phyloP scores from a whole-genome alignment of 192 early-diverging fungal species.

The Entomortierella lignicola region DNA sequence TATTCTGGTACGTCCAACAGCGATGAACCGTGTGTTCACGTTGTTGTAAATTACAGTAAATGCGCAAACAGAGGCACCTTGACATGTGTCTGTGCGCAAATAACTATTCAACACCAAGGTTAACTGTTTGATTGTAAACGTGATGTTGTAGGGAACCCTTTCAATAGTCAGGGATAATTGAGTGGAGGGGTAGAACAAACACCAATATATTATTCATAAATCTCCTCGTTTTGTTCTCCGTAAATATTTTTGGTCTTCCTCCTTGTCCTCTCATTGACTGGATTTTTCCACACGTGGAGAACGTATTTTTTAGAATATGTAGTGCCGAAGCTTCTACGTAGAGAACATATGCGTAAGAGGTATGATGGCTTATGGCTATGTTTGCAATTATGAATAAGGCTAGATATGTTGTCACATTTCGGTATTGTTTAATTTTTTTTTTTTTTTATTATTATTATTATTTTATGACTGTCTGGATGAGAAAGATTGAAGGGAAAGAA shows the following conservation, averaged over 20 bases:
- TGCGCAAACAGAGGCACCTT: background rate
- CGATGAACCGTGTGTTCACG: background rate
- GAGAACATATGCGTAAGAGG: no score
- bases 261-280: background rate
- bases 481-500: slow-evolving; percentile 11
- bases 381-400: no score
- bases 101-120: background rate
- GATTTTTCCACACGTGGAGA: background rate
- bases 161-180: background rate
- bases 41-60: background rate
- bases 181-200: background rate
- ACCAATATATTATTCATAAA: background rate
- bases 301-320: no score
- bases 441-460: slow-evolving; percentile 8
- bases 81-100: background rate
- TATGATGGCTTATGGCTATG: no score
- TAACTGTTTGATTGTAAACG: background rate
- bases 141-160: background rate
- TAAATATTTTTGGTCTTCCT: background rate
- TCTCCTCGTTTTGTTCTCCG: background rate
- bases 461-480: background rate
- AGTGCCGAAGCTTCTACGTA: no score
- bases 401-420: background rate
- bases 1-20: background rate
- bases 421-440: background rate